phyloP scores from a whole-genome alignment of 1,284 basidiomycete genomes.

The Takashimella tepidaria region DNA sequence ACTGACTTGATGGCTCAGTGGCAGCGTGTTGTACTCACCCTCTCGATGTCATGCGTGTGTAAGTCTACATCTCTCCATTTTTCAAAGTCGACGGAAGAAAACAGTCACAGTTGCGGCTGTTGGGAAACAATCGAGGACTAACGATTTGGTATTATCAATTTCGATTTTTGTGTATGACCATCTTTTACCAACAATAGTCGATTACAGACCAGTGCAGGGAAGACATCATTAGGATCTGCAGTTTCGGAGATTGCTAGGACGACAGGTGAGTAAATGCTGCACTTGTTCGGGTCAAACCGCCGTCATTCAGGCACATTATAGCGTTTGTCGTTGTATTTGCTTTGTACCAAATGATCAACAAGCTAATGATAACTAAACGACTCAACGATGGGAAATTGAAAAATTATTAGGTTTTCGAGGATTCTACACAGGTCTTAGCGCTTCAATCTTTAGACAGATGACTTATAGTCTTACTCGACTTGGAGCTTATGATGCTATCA shows the following conservation, averaged over 20 bases:
- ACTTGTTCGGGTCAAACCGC: no score
- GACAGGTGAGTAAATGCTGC: no score
- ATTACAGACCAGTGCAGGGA: slow-evolving; percentile 41
- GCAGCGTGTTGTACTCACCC: slow-evolving; percentile 81
- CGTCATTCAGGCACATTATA: no score
- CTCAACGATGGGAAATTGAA: no score
- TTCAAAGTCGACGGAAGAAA: no score
- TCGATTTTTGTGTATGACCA: no score
- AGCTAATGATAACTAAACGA: no score
- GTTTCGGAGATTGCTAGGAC: slow-evolving; percentile 6
- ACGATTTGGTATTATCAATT: no score
- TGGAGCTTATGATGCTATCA: slow-evolving; percentile 45
- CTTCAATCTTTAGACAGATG: slow-evolving; percentile 46
- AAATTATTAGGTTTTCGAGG: slow-evolving; percentile 37
- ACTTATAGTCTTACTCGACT: slow-evolving; percentile 45
- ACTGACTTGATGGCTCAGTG: slow-evolving; percentile 53
- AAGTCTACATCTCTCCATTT: slow-evolving; percentile 8
- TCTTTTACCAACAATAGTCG: slow-evolving; percentile 35
- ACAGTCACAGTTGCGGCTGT: no score
- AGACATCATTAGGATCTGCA: slow-evolving; percentile 29
- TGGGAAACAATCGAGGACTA: no score
- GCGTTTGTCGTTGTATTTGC: no score
- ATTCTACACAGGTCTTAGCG: slow-evolving; percentile 46
- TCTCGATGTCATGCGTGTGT: slow-evolving; percentile 82
- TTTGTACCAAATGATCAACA: no score